A percentile compares a stretch with the other conserved stretches of the same genome.
Evolutionary conservation across 768 basidiomycete species (phyloP).

Genomic region (Mycena latifolia): DNA sequence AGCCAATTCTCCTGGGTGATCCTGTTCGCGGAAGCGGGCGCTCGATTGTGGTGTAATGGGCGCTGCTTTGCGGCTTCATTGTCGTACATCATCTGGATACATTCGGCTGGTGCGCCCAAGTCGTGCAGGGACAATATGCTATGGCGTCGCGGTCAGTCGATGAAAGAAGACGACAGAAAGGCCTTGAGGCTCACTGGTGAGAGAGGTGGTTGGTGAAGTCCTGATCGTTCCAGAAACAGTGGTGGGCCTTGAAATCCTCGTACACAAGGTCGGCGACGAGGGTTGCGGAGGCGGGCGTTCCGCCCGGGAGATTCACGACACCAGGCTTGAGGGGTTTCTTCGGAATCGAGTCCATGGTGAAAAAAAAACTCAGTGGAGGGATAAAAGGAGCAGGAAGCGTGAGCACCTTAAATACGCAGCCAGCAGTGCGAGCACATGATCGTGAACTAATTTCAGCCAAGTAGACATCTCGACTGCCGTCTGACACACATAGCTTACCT

Average conservation of each 20-base stretch:
- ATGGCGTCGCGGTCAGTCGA: neutral
- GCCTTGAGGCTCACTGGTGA: constrained; percentile 5
- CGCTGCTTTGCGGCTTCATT: constrained; percentile 12
- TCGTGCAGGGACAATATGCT: constrained; percentile 20
- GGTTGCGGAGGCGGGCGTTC: constrained; percentile 7
- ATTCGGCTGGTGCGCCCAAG: constrained; percentile 11
- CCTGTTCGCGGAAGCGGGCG: neutral
- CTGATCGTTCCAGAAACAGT: constrained; percentile 26
- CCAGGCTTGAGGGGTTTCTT: constrained; percentile 3
- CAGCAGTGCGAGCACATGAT: too few relatives aligned
- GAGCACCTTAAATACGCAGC: too few relatives aligned
- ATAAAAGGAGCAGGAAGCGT: too few relatives aligned
- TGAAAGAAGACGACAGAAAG: neutral
- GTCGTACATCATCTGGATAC: constrained; percentile 12
- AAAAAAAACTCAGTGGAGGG: too few relatives aligned
- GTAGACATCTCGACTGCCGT: too few relatives aligned
- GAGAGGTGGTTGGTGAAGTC: constrained; percentile 22
- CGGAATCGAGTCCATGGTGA: constrained; percentile 12
- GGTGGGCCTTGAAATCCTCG: constrained; percentile 18
- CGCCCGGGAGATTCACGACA: constrained; percentile 22
- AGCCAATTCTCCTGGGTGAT: constrained; percentile 17
- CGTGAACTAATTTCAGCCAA: too few relatives aligned
- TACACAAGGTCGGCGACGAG: constrained; percentile 9
- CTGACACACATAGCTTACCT: too few relatives aligned
- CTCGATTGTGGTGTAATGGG: constrained; percentile 1